These are phyloP conservation scores for Fonsecaea pugnacius DNA, from an alignment of 2,329 filamentous ascomycete genomes.

Conservation along the genomic window DNA sequence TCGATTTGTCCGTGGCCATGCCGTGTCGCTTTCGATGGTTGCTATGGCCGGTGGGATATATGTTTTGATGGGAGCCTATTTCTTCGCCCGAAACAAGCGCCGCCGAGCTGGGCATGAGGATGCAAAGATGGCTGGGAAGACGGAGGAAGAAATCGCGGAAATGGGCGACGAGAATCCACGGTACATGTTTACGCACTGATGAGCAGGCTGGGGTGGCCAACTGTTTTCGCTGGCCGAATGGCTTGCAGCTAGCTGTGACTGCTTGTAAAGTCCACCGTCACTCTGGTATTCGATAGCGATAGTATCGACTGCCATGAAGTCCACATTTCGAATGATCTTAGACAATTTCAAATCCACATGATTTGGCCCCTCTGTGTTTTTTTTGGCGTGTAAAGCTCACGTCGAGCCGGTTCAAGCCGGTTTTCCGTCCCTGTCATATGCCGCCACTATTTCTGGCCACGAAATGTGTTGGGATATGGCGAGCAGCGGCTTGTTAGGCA, in stretches of 20 bases:
- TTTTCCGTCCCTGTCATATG: not conserved
- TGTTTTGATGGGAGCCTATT: conserved; percentile 60
- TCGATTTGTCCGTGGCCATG: conserved; percentile 66
- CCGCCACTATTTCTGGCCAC: not conserved
- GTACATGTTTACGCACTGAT: conserved; percentile 46
- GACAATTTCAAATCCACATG: not conserved
- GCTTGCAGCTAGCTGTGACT: not conserved
- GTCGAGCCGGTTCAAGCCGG: not conserved
- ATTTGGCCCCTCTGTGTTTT: not conserved
- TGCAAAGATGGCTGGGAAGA: conserved; percentile 45
- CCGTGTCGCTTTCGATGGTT: conserved; percentile 63
- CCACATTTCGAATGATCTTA: not conserved
- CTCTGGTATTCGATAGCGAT: not conserved
- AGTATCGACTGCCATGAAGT: not conserved
- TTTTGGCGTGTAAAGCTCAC: not conserved
- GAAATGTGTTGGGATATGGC: not conserved
- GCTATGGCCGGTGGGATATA: conserved; percentile 60
- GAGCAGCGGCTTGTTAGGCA: not conserved
- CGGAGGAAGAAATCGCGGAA: conserved; percentile 50
- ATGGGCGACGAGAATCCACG: conserved; percentile 49
- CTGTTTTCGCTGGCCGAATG: not conserved
- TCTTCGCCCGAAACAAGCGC: conserved; percentile 54
- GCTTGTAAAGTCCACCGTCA: not conserved
- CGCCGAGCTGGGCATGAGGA: conserved; percentile 44
- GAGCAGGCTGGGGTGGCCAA: not conserved